Percentiles rank a stretch among this genome's conserved stretches.
These are phyloP conservation scores for Stephanodiscus minutulus DNA, from an alignment of 108 stramenopile species.

Conservation along the genomic window DNA sequence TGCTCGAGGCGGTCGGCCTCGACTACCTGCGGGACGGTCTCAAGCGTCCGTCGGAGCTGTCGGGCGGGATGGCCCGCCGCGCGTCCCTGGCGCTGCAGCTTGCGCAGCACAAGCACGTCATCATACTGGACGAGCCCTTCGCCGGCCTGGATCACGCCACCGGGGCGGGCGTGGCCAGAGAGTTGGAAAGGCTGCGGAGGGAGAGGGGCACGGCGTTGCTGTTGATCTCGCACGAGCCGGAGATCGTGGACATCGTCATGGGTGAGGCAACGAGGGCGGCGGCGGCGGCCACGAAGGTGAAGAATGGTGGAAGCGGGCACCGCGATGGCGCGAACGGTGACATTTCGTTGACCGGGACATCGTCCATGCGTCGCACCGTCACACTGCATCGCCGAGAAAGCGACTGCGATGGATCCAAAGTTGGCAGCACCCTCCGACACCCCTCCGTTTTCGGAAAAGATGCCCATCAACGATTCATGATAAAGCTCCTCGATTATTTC, in stretches of 20 bases:
- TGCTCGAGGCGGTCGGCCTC: slow-evolving; percentile 75
- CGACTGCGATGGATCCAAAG: slow-evolving; percentile 21
- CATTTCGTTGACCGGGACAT: neutral
- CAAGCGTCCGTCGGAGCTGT: slow-evolving; percentile 68
- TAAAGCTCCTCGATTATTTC: slow-evolving; percentile 70
- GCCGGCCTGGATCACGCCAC: slow-evolving; percentile 68
- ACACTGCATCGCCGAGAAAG: slow-evolving; percentile 39
- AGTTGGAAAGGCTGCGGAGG: slow-evolving; percentile 60
- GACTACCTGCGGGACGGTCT: slow-evolving; percentile 68
- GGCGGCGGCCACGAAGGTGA: neutral
- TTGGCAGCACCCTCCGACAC: slow-evolving; percentile 11
- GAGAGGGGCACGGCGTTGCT: slow-evolving; percentile 62
- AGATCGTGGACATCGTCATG: slow-evolving; percentile 69
- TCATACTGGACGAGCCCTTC: slow-evolving; percentile 85
- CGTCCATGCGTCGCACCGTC: slow-evolving; percentile 24
- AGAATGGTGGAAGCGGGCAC: slow-evolving; percentile 4
- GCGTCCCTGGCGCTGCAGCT: slow-evolving; percentile 78
- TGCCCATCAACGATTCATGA: slow-evolving; percentile 50
- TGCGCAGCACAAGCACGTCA: slow-evolving; percentile 78
- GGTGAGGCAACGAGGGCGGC: slow-evolving; percentile 27
- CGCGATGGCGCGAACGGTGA: neutral
- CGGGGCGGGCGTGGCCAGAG: slow-evolving; percentile 69
- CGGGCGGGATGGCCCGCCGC: slow-evolving; percentile 87
- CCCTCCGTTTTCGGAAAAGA: slow-evolving; percentile 52
- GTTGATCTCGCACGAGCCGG: slow-evolving; percentile 79